Base-by-base conservation (phyloP, 2,329 filamentous ascomycete species). In the Curvularia hawaiiensis region DNA sequence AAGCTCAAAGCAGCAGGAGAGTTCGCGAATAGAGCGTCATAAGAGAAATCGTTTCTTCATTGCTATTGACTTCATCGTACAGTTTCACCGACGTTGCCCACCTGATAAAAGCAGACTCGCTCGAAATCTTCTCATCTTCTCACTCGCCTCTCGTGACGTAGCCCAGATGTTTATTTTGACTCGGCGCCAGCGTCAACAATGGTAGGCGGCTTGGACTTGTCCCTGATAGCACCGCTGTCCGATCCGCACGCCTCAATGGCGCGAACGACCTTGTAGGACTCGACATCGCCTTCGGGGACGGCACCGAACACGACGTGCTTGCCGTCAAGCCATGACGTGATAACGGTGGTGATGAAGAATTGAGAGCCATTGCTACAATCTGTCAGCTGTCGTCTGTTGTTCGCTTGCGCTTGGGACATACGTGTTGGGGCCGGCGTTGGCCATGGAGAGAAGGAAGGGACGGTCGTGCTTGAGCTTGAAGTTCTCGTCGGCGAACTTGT, bases 401-500 rank as follows among this genome's bases (percentile, higher is more conserved):
- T 20, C 22, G 26, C 39, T 4, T 16, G 12, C 41, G 14, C 14
- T 9, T 10, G 18, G 40, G 45, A 77, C 83, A 75, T 81, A 87
- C 84, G 94, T 98, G 89, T 98, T 96, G 76, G 90, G 90, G 70
- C 92, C 92, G 71, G 92, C 90, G 81, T 97, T 97, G 78, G 92
- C 92, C 92, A 97, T 97, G 80, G 92, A 96, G 68, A 97, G 85
- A 70, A 93, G 85, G 83, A 89, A 90, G 63, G 89, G 88, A 71
- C 83, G 81, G 78, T 79, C 79, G 87, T 97, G 92, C 83, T 86
- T 88, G 68, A 84, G 76, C 62, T 80, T 75, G 85, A 96, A 96
- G 89, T 96, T 96, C 89, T 97, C 92, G 77, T 97, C 92, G 73
- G 88, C 81, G 77, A 97, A 96, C 85, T 94, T 95, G 81, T 96